These are phyloP conservation scores for Lactarius tabidus DNA, from an alignment of 768 basidiomycete species.

Conservation along the genomic window DNA sequence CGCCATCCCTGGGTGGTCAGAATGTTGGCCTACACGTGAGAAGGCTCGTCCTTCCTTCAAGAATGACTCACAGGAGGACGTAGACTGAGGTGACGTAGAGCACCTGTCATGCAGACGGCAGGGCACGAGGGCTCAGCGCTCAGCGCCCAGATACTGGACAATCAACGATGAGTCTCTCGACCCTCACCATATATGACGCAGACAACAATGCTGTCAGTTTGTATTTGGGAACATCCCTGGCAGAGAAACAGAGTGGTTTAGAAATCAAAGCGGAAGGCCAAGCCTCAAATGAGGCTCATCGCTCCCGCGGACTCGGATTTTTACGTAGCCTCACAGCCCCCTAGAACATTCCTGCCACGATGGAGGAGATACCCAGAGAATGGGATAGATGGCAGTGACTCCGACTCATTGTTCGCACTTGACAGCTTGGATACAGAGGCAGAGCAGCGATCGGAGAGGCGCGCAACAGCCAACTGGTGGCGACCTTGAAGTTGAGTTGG, in stretches of 20 bases:
- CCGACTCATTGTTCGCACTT: too few relatives aligned
- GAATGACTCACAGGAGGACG: neutral
- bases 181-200: neutral
- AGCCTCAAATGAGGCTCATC: neutral
- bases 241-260: neutral
- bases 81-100: neutral
- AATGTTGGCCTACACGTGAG: neutral
- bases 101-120: neutral
- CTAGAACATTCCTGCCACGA: too few relatives aligned
- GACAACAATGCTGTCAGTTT: neutral
- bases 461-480: too few relatives aligned
- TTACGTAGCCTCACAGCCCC: neutral
- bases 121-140: neutral
- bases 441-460: too few relatives aligned
- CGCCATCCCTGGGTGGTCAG: neutral
- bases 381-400: too few relatives aligned
- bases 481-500: too few relatives aligned
- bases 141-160: too few relatives aligned
- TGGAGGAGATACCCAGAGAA: too few relatives aligned
- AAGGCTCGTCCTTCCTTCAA: neutral
- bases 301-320: neutral
- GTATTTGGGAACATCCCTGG: neutral
- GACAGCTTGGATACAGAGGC: too few relatives aligned
- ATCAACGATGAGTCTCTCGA: neutral
- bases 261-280: neutral